A percentile compares a stretch with the other conserved stretches of the same genome.
Conservation (phyloP, 805 yeast genomes). For the Saccharomyces cerevisiae region DNA sequence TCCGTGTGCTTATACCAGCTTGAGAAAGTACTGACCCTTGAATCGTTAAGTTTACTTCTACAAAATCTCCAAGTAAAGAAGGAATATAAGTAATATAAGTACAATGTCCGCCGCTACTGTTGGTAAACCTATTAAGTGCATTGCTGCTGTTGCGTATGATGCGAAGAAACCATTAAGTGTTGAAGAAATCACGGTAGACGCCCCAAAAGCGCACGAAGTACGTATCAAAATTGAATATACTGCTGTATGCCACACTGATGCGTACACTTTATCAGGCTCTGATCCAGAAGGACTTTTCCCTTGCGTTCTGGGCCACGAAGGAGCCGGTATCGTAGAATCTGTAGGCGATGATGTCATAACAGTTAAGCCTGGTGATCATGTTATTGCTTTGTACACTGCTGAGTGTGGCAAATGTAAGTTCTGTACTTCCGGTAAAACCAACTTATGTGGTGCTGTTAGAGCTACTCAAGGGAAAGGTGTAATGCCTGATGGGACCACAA, state of each 20-base stretch:
- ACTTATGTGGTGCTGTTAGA: constrained; percentile 90
- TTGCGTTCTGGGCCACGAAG: constrained; percentile 90
- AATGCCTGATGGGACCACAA: constrained; percentile 95
- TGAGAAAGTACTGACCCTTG: background rate
- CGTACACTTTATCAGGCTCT: constrained; percentile 85
- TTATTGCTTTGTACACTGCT: constrained; percentile 89
- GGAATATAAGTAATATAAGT: background rate
- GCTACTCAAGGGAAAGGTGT: constrained; percentile 98
- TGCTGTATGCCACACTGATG: constrained; percentile 98
- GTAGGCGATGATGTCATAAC: constrained; percentile 89
- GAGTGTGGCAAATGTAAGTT: constrained; percentile 94
- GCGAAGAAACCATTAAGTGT: constrained; percentile 75
- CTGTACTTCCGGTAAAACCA: constrained; percentile 92
- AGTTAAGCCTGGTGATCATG: constrained; percentile 90
- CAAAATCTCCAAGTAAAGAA: background rate
- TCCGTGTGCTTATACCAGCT: background rate
- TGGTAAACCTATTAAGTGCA: constrained; percentile 60
- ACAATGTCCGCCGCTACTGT: constrained; percentile 12
- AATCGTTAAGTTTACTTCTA: background rate
- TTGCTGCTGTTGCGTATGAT: constrained; percentile 97
- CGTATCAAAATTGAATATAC: constrained; percentile 81
- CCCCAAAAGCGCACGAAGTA: constrained; percentile 96
- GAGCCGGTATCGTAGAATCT: constrained; percentile 93
- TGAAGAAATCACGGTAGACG: constrained; percentile 82
- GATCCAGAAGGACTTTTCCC: constrained; percentile 98